phyloP scores from a whole-genome alignment of 805 yeast species.

The Zygosaccharomyces bailii region DNA sequence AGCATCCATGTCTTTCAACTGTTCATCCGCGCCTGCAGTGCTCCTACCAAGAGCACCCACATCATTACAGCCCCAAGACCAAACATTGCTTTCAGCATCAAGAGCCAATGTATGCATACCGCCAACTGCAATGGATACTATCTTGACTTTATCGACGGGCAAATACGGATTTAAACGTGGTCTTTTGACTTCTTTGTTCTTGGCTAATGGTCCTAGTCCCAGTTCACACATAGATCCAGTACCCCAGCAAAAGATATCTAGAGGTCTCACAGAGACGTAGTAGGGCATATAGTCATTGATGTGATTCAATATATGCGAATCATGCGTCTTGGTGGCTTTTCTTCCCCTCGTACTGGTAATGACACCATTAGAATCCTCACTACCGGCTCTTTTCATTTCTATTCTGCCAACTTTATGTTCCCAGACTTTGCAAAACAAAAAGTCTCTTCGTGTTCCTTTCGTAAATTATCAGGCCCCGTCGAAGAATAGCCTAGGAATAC shows the following conservation, averaged over 20 bases:
- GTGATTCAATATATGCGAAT: constrained; percentile 28
- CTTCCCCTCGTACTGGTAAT: constrained; percentile 13
- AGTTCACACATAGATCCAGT: constrained; percentile 96
- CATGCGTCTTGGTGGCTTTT: constrained; percentile 22
- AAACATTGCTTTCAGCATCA: constrained; percentile 70
- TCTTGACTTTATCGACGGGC: constrained; percentile 56
- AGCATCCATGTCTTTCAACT: constrained; percentile 63
- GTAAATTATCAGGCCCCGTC: too few species aligned
- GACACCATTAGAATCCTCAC: constrained; percentile 12
- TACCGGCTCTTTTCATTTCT: constrained; percentile 30
- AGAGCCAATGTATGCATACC: constrained; percentile 92
- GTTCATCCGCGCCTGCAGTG: constrained; percentile 61
- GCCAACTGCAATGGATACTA: constrained; percentile 88
- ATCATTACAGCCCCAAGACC: constrained; percentile 99
- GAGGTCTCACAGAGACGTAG: constrained; percentile 37
- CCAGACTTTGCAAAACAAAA: neutral
- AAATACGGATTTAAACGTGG: constrained; percentile 87
- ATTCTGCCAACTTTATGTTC: neutral
- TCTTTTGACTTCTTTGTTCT: constrained; percentile 89
- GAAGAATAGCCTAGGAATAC: too few species aligned
- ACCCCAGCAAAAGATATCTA: constrained; percentile 92
- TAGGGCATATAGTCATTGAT: constrained; percentile 37
- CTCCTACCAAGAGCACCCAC: constrained; percentile 88
- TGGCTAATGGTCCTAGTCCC: constrained; percentile 94
- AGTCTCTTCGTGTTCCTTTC: neutral